Percentiles rank a stretch among this genome's conserved stretches.
These are phyloP conservation scores for Tephrocybe rancida DNA, from an alignment of 768 basidiomycete genomes.

Conservation along the genomic window DNA sequence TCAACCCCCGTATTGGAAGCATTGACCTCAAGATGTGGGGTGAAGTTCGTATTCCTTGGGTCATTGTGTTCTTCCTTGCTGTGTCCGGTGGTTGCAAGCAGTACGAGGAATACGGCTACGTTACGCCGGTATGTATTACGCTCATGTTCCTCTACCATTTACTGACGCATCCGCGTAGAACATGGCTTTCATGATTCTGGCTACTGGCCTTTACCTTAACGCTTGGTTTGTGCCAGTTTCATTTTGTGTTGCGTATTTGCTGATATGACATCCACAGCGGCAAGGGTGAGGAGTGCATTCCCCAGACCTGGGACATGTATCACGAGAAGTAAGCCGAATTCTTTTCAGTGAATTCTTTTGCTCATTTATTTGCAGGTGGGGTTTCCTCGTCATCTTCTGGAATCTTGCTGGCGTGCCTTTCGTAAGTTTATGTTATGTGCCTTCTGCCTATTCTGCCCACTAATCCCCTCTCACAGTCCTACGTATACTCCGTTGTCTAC, in stretches of 20 bases:
- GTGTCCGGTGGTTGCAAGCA: conserved; percentile 95
- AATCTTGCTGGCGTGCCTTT: conserved; percentile 93
- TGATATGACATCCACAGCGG: conserved; percentile 44
- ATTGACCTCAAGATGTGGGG: conserved; percentile 99
- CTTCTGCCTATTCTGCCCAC: neutral
- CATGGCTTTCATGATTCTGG: conserved; percentile 95
- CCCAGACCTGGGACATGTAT: conserved; percentile 99
- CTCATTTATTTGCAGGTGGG: conserved; percentile 54
- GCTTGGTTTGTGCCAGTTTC: conserved; percentile 63
- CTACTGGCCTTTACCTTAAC: conserved; percentile 95
- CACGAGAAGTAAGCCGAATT: conserved; percentile 81
- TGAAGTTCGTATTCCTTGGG: conserved; percentile 96
- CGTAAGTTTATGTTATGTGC: conserved; percentile 43
- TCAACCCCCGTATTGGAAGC: conserved; percentile 91
- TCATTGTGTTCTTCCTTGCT: conserved; percentile 90
- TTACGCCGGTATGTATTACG: conserved; percentile 76
- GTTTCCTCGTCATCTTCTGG: conserved; percentile 99
- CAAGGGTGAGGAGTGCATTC: conserved; percentile 94
- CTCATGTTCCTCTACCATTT: neutral
- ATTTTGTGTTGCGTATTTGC: neutral
- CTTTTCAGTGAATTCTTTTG: neutral
- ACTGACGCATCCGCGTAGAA: conserved; percentile 53
- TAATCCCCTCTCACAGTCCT: conserved; percentile 56
- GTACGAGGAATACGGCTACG: conserved; percentile 88
- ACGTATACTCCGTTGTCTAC: conserved; percentile 96